Percentiles rank a stretch among this genome's conserved stretches.
phyloP scores from a whole-genome alignment of 108 stramenopile genomes.

The Cylindrotheca closterium region DNA sequence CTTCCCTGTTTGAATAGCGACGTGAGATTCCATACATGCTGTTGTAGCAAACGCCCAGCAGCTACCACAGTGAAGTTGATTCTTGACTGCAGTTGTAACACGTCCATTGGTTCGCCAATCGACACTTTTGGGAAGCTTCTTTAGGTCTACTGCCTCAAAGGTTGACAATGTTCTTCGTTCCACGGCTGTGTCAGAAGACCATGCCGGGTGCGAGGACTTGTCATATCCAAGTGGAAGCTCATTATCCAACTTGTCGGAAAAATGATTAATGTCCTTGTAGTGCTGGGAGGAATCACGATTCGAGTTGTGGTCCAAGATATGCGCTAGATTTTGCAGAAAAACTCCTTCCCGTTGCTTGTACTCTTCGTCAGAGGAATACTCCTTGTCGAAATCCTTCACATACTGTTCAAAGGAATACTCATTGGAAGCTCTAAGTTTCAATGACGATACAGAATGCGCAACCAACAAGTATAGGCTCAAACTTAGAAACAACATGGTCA shows the following conservation, averaged over 20 bases:
- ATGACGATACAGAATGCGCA: too few relatives aligned
- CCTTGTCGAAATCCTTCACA: slow-evolving; percentile 42
- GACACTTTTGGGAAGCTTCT: slow-evolving; percentile 56
- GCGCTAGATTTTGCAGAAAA: slow-evolving; percentile 50
- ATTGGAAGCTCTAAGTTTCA: too few relatives aligned
- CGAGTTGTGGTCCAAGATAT: slow-evolving; percentile 56
- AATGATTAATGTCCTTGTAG: slow-evolving; percentile 60
- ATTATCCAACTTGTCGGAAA: slow-evolving; percentile 50
- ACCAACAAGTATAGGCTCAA: too few relatives aligned
- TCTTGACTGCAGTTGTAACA: slow-evolving; percentile 70
- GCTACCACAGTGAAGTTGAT: slow-evolving; percentile 80
- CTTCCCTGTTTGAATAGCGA: slow-evolving; percentile 72
- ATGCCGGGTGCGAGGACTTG: slow-evolving; percentile 24
- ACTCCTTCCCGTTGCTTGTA: slow-evolving; percentile 38
- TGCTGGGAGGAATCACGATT: slow-evolving; percentile 25
- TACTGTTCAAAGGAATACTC: slow-evolving; percentile 46
- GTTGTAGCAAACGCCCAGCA: slow-evolving; percentile 90
- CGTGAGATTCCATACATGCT: slow-evolving; percentile 70
- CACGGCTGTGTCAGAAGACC: neutral
- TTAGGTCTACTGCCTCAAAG: neutral
- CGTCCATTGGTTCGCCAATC: slow-evolving; percentile 75
- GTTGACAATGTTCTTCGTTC: neutral
- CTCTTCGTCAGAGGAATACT: slow-evolving; percentile 44
- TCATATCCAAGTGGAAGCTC: slow-evolving; percentile 64
- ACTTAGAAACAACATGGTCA: too few relatives aligned